Conservation (phyloP, 139 green algal species). For the Coelastrella sp. region DNA sequence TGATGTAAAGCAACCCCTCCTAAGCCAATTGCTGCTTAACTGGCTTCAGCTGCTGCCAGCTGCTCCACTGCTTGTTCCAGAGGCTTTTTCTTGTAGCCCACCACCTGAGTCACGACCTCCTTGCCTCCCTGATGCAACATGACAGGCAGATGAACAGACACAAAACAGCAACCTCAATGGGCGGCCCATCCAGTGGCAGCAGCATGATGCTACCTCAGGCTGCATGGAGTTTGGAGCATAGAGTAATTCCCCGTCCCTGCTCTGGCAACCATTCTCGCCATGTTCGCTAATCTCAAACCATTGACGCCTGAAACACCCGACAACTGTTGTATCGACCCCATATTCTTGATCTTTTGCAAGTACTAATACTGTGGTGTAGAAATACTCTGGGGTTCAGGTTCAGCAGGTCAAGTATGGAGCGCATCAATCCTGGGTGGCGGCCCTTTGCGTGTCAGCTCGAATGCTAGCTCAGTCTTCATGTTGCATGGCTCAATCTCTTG, state of each 20-base stretch:
- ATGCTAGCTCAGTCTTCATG: too few relatives aligned
- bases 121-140: conserved; percentile 65
- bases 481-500: too few relatives aligned
- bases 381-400: neutral
- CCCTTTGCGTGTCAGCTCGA: too few relatives aligned
- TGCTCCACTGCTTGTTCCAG: conserved; percentile 70
- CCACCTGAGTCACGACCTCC: conserved; percentile 65
- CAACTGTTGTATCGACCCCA: too few relatives aligned
- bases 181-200: neutral
- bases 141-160: neutral
- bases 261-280: too few relatives aligned
- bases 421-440: too few relatives aligned
- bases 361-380: neutral
- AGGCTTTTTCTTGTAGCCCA: conserved; percentile 85
- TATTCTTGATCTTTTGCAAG: too few relatives aligned
- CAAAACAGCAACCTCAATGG: neutral
- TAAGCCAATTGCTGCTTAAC: neutral
- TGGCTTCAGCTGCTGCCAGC: conserved; percentile 45
- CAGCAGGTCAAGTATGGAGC: neutral
- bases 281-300: too few relatives aligned
- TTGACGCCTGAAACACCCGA: too few relatives aligned
- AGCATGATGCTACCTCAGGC: neutral
- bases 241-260: too few relatives aligned
- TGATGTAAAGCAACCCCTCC: neutral
- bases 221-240: too few relatives aligned